Conservation (phyloP, 2,329 filamentous ascomycete species). For the Cadophora sp. region DNA sequence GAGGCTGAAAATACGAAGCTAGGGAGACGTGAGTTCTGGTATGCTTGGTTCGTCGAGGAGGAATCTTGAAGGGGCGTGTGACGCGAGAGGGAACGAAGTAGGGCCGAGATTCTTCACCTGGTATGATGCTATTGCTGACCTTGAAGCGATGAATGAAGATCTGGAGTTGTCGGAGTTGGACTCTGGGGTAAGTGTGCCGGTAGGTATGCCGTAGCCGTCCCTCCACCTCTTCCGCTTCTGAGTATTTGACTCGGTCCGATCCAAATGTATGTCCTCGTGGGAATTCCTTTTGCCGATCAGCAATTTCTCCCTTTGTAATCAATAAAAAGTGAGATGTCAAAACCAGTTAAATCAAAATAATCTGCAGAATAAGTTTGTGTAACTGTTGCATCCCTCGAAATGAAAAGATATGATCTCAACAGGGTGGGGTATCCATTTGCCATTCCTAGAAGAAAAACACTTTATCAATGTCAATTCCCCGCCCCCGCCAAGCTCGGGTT, state of each 20-base stretch:
- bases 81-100: background rate
- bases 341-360: too few species aligned
- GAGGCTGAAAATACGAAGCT: too few species aligned
- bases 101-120: background rate
- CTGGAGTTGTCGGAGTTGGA: background rate
- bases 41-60: too few species aligned
- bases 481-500: slow-evolving; percentile 5
- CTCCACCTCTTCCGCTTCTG: background rate
- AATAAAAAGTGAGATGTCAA: too few species aligned
- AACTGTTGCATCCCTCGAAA: too few species aligned
- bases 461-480: background rate
- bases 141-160: background rate
- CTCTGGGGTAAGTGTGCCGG: background rate
- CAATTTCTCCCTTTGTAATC: too few species aligned
- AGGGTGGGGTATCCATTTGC: background rate
- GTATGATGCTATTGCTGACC: background rate
- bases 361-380: too few species aligned
- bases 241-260: too few species aligned
- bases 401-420: background rate
- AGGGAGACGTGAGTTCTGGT: too few species aligned
- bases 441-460: too few species aligned
- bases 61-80: too few species aligned
- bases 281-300: background rate
- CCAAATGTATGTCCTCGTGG: too few species aligned
- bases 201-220: background rate